phyloP scores from a whole-genome alignment of 2,329 filamentous ascomycete species.

The Colletotrichum tofieldiae region DNA sequence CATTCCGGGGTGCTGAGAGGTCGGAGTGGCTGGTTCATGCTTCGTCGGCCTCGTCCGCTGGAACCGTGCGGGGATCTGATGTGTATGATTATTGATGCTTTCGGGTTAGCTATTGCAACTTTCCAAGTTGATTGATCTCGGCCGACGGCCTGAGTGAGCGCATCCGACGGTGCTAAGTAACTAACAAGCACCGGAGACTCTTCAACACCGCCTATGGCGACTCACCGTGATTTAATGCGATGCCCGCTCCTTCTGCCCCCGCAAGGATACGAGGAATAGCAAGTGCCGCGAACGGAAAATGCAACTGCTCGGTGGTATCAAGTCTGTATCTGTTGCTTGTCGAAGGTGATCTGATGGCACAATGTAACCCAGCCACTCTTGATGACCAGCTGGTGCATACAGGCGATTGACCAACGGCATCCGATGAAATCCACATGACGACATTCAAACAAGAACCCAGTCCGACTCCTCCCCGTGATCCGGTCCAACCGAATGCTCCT shows the following conservation, averaged over 20 bases:
- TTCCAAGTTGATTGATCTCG: background rate
- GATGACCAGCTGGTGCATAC: background rate
- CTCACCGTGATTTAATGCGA: background rate
- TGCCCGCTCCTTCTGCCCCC: background rate
- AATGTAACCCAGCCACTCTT: background rate
- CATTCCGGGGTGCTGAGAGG: background rate
- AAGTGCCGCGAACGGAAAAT: slow-evolving; percentile 16
- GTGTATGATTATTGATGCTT: background rate
- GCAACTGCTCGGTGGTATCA: slow-evolving; percentile 1
- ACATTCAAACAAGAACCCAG: slow-evolving; percentile 41
- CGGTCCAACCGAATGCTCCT: slow-evolving; percentile 3
- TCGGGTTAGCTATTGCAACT: slow-evolving; percentile 1
- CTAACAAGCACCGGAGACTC: background rate
- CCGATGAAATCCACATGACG: slow-evolving; percentile 18
- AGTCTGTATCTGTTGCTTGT: background rate
- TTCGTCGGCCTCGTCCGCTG: background rate
- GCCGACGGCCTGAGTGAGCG: background rate
- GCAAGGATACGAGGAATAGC: background rate
- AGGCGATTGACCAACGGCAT: slow-evolving; percentile 8
- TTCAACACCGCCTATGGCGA: no score
- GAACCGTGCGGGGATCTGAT: slow-evolving; percentile 31
- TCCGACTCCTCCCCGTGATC: slow-evolving; percentile 35
- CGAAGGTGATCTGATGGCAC: background rate
- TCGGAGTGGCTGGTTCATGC: background rate
- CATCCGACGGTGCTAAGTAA: slow-evolving; percentile 20